Evolutionary conservation across 2,329 filamentous ascomycete species (phyloP).

Genomic region (Xylariaceae sp.): DNA sequence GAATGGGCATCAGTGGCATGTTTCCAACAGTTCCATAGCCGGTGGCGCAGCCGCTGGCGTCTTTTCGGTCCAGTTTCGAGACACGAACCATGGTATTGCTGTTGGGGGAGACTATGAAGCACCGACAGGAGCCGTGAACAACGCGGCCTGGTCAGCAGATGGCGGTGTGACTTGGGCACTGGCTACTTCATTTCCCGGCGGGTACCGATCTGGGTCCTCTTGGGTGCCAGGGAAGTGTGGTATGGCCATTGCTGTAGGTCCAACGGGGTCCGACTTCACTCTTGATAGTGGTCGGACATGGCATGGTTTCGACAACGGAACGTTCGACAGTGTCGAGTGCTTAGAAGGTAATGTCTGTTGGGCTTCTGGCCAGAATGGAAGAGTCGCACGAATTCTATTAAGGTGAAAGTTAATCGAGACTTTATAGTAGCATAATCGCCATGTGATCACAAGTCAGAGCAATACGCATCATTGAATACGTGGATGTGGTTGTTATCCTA

Average conservation of each 20-base stretch:
- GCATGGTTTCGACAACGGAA: conserved; percentile 38
- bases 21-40: conserved; percentile 33
- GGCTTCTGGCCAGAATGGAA: conserved; percentile 40
- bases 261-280: conserved; percentile 42
- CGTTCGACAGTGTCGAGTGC: conserved; percentile 43
- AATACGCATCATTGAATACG: too few relatives aligned
- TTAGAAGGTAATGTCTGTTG: conserved; percentile 37
- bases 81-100: conserved; percentile 36
- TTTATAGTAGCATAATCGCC: too few relatives aligned
- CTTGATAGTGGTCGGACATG: conserved; percentile 40
- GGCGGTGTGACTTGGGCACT: conserved; percentile 40
- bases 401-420: background rate
- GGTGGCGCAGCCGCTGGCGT: conserved; percentile 40
- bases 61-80: conserved; percentile 43
- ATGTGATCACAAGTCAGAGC: too few relatives aligned
- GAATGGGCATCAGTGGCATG: conserved; percentile 38
- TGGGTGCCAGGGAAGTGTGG: conserved; percentile 37
- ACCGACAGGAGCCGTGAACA: conserved; percentile 29
- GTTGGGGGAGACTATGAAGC: conserved; percentile 42
- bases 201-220: conserved; percentile 41
- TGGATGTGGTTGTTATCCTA: too few relatives aligned
- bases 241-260: conserved; percentile 41
- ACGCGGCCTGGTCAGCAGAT: conserved; percentile 41
- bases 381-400: conserved; percentile 34
- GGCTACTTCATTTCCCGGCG: conserved; percentile 36